phyloP scores from a whole-genome alignment of 106 monocot genomes.

The Chionographis japonica region DNA sequence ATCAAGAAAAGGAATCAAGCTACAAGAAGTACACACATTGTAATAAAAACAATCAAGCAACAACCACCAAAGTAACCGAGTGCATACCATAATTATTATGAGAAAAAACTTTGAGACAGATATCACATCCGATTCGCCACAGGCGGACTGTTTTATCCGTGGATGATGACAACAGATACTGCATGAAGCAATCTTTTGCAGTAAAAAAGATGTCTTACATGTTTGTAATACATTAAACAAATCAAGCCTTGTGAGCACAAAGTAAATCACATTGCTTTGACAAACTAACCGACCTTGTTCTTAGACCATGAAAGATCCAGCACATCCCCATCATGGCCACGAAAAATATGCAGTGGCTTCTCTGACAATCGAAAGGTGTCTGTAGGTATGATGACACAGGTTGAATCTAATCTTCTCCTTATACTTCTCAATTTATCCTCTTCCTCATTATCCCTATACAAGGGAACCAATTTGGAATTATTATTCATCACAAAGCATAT shows the following conservation, averaged over 20 bases:
- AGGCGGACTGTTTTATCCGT: conserved; percentile 77
- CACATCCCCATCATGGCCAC: conserved; percentile 62
- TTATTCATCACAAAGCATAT: conserved; percentile 45
- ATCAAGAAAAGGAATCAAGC: background rate
- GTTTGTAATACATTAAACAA: too few relatives aligned
- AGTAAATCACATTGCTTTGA: too few relatives aligned
- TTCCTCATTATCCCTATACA: conserved; percentile 27
- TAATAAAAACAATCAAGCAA: background rate
- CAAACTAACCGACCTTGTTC: conserved; percentile 34
- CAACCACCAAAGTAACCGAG: background rate
- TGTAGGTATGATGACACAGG: conserved; percentile 66
- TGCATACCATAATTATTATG: conserved; percentile 78
- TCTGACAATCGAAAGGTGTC: conserved; percentile 55
- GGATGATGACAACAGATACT: conserved; percentile 81
- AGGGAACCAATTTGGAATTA: conserved; percentile 32
- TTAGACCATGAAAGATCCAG: conserved; percentile 93
- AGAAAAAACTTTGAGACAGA: conserved; percentile 65
- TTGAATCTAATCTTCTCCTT: conserved; percentile 37
- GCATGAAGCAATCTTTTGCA: conserved; percentile 10
- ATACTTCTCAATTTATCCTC: conserved; percentile 19
- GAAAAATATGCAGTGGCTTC: conserved; percentile 71
- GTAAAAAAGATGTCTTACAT: background rate
- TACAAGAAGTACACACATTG: background rate
- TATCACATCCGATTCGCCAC: conserved; percentile 68
- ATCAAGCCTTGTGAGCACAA: too few relatives aligned